Evolutionary conservation across 1,139 yeast species (phyloP).

Genomic region (Diutina pseudorugosa): DNA sequence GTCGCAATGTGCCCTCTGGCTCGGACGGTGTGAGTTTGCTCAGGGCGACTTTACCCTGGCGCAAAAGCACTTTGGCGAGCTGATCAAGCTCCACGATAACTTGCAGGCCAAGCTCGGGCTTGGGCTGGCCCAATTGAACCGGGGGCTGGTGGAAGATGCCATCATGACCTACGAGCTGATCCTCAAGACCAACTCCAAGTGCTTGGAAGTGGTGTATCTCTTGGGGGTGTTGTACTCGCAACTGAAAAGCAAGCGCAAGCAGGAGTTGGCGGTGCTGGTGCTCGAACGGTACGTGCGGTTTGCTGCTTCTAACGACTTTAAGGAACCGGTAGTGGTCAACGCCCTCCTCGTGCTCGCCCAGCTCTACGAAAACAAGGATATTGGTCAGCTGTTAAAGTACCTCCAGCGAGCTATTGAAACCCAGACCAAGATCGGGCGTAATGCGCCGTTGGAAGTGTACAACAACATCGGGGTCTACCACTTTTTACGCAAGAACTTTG

Average conservation of each 20-base stretch:
- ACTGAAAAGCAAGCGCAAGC: constrained; percentile 21
- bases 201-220: constrained; percentile 65
- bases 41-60: constrained; percentile 52
- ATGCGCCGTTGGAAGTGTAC: constrained; percentile 54
- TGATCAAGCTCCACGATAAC: constrained; percentile 51
- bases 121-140: constrained; percentile 73
- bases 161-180: constrained; percentile 72
- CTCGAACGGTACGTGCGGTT: constrained; percentile 65
- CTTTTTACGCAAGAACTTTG: constrained; percentile 50
- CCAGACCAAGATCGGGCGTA: constrained; percentile 27
- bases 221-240: constrained; percentile 64
- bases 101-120: constrained; percentile 67
- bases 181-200: constrained; percentile 52
- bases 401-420: constrained; percentile 47
- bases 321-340: constrained; percentile 56
- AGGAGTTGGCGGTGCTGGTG: constrained; percentile 44
- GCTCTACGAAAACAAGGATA: constrained; percentile 52
- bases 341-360: constrained; percentile 60
- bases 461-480: constrained; percentile 84
- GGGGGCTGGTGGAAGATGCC: constrained; percentile 74
- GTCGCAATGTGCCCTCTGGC: constrained; percentile 81
- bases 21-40: constrained; percentile 64
- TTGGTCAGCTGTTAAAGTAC: constrained; percentile 44
- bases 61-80: constrained; percentile 59
- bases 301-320: constrained; percentile 22